A percentile compares a stretch with the other conserved stretches of the same genome.
phyloP scores from a whole-genome alignment of 345 rosid genomes.

The Iberis pinnata region DNA sequence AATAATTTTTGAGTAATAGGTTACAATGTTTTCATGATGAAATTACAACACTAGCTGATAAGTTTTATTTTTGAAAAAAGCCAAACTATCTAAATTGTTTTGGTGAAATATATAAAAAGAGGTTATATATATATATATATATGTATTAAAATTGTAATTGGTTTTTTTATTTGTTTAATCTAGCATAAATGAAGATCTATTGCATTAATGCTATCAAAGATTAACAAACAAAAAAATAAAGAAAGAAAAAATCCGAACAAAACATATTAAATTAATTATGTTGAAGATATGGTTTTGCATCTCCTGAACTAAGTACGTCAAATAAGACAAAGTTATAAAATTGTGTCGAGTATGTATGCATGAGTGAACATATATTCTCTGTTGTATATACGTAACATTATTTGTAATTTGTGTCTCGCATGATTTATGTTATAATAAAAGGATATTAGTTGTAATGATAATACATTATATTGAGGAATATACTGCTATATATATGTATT shows the following conservation, averaged over 20 bases:
- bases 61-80: too few species aligned
- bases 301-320: constrained; percentile 7
- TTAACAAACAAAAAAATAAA: too few species aligned
- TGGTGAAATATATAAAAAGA: neutral
- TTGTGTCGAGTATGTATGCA: constrained; percentile 15
- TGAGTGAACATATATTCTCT: neutral
- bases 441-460: constrained; percentile 19
- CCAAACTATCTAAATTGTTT: too few species aligned
- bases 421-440: constrained; percentile 8
- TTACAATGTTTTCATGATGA: too few species aligned
- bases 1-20: too few species aligned
- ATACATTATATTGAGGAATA: constrained; percentile 13
- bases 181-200: too few species aligned
- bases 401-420: constrained; percentile 20
- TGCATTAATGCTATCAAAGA: too few species aligned
- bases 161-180: neutral
- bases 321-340: constrained; percentile 3
- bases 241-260: too few species aligned
- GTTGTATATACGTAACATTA: constrained; percentile 16
- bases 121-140: too few species aligned
- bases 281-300: neutral
- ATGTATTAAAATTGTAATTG: neutral
- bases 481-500: neutral
- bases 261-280: too few species aligned
- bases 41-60: too few species aligned